Evolutionary conservation across 2,329 filamentous ascomycete genomes (phyloP).

Genomic region (Endothia cerciana): DNA sequence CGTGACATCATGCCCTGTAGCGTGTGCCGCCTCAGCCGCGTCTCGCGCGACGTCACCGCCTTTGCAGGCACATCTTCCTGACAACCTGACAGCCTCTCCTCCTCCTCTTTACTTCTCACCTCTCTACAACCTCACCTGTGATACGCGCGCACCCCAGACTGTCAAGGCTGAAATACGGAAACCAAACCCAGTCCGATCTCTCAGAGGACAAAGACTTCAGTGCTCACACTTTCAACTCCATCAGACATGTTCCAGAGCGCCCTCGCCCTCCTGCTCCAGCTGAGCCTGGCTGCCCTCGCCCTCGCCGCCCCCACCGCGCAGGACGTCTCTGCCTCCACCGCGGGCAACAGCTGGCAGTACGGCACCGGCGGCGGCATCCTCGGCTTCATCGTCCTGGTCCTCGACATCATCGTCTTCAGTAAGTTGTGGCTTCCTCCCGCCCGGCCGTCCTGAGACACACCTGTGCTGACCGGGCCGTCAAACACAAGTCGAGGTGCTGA

Average conservation of each 20-base stretch:
- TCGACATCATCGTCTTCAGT: slow-evolving; percentile 68
- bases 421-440: slow-evolving; percentile 36
- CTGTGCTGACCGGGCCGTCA: slow-evolving; percentile 28
- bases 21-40: slow-evolving; percentile 10
- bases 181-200: too few relatives aligned
- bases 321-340: slow-evolving; percentile 42
- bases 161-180: background rate
- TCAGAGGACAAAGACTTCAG: background rate
- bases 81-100: slow-evolving; percentile 1
- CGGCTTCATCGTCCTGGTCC: slow-evolving; percentile 63
- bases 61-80: background rate
- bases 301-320: slow-evolving; percentile 51
- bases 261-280: slow-evolving; percentile 52
- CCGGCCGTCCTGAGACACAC: background rate
- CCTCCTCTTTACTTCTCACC: background rate
- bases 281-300: slow-evolving; percentile 53
- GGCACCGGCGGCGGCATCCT: slow-evolving; percentile 65
- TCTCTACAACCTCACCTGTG: background rate
- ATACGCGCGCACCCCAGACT: background rate
- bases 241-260: slow-evolving; percentile 41
- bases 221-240: background rate
- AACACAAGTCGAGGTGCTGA: slow-evolving; percentile 64
- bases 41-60: slow-evolving; percentile 9
- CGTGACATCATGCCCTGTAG: slow-evolving; percentile 23
- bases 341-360: slow-evolving; percentile 56